Percentiles rank a stretch among this genome's conserved stretches.
phyloP scores from a whole-genome alignment of 1,284 basidiomycete genomes.

The Entoloma clypeatum region DNA sequence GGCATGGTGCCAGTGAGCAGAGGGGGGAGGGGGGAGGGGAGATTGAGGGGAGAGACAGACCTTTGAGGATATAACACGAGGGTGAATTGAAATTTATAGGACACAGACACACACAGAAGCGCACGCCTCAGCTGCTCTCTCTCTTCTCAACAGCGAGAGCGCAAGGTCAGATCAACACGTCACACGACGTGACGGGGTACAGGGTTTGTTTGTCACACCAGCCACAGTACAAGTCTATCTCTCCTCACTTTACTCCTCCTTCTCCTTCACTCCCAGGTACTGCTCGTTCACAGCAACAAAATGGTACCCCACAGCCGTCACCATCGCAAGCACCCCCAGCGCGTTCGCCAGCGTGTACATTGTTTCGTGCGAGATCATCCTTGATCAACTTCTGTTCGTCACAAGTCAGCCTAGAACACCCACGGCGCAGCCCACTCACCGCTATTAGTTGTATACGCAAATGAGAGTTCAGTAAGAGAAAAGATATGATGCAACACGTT shows the following conservation, averaged over 20 bases:
- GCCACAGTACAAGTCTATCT: too few species aligned
- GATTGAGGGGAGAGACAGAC: background rate
- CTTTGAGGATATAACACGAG: background rate
- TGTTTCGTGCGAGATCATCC: conserved; percentile 76
- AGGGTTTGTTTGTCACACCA: conserved; percentile 14
- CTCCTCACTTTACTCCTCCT: conserved; percentile 9
- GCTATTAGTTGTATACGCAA: too few species aligned
- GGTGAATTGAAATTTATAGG: conserved; percentile 8
- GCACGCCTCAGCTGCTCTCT: conserved; percentile 10
- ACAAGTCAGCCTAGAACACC: too few species aligned
- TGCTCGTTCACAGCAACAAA: conserved; percentile 81
- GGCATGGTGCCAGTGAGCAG: background rate
- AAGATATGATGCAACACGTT: conserved; percentile 1
- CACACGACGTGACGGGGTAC: conserved; percentile 11
- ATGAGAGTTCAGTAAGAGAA: too few species aligned
- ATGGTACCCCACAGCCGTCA: conserved; percentile 83
- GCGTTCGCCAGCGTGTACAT: conserved; percentile 82
- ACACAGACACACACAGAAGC: conserved; percentile 10
- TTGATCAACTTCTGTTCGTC: too few species aligned
- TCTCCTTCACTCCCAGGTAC: conserved; percentile 31
- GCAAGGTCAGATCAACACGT: conserved; percentile 13
- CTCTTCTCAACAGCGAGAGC: conserved; percentile 6
- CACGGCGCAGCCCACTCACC: too few species aligned
- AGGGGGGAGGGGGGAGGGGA: background rate
- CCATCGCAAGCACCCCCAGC: conserved; percentile 79